A percentile compares a stretch with the other conserved stretches of the same genome.
phyloP scores from a whole-genome alignment of 2,329 filamentous ascomycete species.

The Hymenoscyphus albidus region DNA sequence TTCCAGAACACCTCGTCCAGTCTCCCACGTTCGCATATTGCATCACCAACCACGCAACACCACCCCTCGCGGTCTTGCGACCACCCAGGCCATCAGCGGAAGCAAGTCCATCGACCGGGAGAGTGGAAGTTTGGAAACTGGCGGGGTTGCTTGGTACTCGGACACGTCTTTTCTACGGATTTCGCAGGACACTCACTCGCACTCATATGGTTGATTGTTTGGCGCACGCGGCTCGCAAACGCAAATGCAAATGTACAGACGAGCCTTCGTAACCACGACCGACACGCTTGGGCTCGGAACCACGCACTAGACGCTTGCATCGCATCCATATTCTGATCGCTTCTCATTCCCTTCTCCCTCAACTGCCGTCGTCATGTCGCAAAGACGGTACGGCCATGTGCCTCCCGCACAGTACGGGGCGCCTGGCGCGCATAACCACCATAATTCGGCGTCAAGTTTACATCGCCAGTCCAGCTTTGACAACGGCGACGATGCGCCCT shows the following conservation, averaged over 20 bases:
- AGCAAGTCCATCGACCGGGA: neutral
- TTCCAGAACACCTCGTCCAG: neutral
- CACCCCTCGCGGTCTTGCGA: neutral
- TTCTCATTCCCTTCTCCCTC: neutral
- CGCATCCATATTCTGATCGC: neutral
- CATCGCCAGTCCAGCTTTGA: conserved; percentile 68
- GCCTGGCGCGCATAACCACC: conserved; percentile 38
- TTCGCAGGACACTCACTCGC: neutral
- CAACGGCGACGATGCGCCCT: conserved; percentile 65
- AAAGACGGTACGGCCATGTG: conserved; percentile 62
- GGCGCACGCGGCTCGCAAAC: neutral
- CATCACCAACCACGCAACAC: neutral
- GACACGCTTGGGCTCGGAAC: neutral
- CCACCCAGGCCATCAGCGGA: neutral
- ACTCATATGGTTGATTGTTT: neutral
- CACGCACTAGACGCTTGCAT: neutral
- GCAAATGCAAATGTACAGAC: neutral
- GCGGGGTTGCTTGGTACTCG: neutral
- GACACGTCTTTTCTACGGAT: neutral
- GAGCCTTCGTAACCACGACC: conserved; percentile 1
- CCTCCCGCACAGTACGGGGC: conserved; percentile 60
- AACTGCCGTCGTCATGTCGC: conserved; percentile 24
- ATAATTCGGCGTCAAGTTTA: conserved; percentile 33
- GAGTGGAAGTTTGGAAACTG: neutral
- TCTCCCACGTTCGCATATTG: neutral